phyloP scores from a whole-genome alignment of 1,139 yeast genomes.

The Suzukiozyma palmioleophila region DNA sequence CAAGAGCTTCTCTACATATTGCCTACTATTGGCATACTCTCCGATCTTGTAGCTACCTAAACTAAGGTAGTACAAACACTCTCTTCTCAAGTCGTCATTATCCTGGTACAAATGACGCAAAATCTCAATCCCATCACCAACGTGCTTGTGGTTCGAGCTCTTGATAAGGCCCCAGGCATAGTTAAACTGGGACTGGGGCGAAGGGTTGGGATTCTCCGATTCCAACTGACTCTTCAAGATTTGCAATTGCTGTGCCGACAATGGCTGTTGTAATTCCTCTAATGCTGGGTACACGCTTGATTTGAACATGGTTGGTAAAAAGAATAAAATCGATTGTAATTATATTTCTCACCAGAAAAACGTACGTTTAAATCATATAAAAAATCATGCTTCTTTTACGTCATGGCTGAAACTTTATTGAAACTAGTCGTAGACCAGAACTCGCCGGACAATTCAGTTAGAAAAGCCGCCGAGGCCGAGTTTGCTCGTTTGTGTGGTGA shows the following conservation, averaged over 20 bases:
- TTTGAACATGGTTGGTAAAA: conserved; percentile 5
- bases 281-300: conserved; percentile 31
- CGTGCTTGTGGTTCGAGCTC: conserved; percentile 56
- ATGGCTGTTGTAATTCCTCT: conserved; percentile 49
- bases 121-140: conserved; percentile 73
- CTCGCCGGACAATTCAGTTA: conserved; percentile 31
- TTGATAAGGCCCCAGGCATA: conserved; percentile 95
- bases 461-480: conserved; percentile 33
- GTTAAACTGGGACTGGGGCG: conserved; percentile 83
- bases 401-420: conserved; percentile 5
- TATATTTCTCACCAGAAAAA: neutral
- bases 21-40: conserved; percentile 79
- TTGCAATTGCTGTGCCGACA: conserved; percentile 70
- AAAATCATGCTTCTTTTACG: neutral
- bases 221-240: conserved; percentile 74
- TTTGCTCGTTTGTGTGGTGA: conserved; percentile 23
- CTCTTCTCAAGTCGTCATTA: conserved; percentile 81
- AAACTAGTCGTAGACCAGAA: conserved; percentile 29
- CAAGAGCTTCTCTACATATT: conserved; percentile 76
- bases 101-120: conserved; percentile 72
- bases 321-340: neutral
- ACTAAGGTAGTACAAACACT: conserved; percentile 82
- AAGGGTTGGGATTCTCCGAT: conserved; percentile 74
- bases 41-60: conserved; percentile 87
- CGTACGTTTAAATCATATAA: neutral